Conservation (phyloP, 2,329 filamentous ascomycete genomes). For the Pyricularia sp. region DNA sequence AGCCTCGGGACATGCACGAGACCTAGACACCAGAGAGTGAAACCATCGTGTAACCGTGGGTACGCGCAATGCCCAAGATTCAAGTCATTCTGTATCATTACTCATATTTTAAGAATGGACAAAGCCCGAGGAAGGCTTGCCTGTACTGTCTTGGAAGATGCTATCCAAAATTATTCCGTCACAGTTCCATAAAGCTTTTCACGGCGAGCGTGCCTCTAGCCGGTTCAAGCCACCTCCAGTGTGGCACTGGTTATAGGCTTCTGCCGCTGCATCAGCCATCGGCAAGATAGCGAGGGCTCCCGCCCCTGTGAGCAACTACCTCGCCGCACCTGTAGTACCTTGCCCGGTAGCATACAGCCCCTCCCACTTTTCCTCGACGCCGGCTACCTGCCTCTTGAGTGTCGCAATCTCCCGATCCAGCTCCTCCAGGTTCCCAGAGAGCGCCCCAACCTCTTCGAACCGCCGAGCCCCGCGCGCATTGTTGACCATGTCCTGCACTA, state of each 20-base stretch:
- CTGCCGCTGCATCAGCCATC: not conserved
- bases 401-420: slow-evolving; percentile 67
- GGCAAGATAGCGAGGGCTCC: not conserved
- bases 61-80: not conserved
- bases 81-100: not conserved
- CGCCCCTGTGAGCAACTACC: not conserved
- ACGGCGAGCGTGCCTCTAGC: not conserved
- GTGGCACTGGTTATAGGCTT: not conserved
- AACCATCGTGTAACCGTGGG: too few species aligned
- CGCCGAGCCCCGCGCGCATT: slow-evolving; percentile 66
- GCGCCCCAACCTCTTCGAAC: slow-evolving; percentile 77
- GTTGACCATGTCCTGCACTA: slow-evolving; percentile 78
- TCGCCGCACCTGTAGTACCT: not conserved
- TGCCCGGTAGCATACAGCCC: slow-evolving; percentile 32
- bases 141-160: not conserved
- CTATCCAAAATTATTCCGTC: not conserved
- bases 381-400: slow-evolving; percentile 53
- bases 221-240: too few species aligned
- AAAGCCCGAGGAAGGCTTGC: not conserved
- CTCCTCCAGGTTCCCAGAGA: slow-evolving; percentile 75
- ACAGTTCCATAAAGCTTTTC: not conserved
- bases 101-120: not conserved
- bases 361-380: slow-evolving; percentile 53
- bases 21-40: too few species aligned
- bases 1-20: too few species aligned